Conservation (phyloP, 768 basidiomycete species). For the Mycena capillaripes region DNA sequence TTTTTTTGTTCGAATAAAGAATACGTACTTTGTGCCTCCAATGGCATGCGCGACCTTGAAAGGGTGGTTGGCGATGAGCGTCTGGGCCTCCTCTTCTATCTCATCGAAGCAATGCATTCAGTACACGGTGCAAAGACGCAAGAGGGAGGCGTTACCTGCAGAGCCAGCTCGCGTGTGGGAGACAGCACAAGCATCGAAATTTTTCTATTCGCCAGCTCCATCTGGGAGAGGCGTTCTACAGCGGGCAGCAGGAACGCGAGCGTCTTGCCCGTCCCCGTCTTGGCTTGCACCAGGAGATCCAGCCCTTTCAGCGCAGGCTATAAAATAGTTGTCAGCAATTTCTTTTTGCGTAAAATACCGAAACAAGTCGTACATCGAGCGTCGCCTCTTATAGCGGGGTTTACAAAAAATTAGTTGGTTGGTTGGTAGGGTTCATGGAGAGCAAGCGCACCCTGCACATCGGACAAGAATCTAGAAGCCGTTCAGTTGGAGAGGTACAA, state of each 20-base stretch:
- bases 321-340: slow-evolving; percentile 3
- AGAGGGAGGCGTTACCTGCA: slow-evolving; percentile 68
- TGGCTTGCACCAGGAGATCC: slow-evolving; percentile 66
- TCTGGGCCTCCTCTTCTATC: slow-evolving; percentile 74
- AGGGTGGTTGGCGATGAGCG: slow-evolving; percentile 54
- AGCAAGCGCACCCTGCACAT: slow-evolving; percentile 57
- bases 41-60: slow-evolving; percentile 65
- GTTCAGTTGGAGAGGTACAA: not conserved
- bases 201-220: slow-evolving; percentile 36
- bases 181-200: slow-evolving; percentile 77
- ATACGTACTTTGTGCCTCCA: slow-evolving; percentile 66
- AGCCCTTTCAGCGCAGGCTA: slow-evolving; percentile 57
- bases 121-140: slow-evolving; percentile 37
- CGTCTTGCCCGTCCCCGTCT: slow-evolving; percentile 77
- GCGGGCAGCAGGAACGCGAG: slow-evolving; percentile 84
- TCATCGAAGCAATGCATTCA: slow-evolving; percentile 50
- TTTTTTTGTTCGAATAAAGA: not conserved
- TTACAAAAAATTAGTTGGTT: not conserved
- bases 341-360: not conserved
- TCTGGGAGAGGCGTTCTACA: slow-evolving; percentile 72
- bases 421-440: not conserved
- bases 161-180: slow-evolving; percentile 81
- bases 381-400: slow-evolving; percentile 52
- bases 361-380: slow-evolving; percentile 46
- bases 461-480: slow-evolving; percentile 55